Conservation (phyloP, 495 filamentous ascomycete genomes). For the Annulohypoxylon stygium region DNA sequence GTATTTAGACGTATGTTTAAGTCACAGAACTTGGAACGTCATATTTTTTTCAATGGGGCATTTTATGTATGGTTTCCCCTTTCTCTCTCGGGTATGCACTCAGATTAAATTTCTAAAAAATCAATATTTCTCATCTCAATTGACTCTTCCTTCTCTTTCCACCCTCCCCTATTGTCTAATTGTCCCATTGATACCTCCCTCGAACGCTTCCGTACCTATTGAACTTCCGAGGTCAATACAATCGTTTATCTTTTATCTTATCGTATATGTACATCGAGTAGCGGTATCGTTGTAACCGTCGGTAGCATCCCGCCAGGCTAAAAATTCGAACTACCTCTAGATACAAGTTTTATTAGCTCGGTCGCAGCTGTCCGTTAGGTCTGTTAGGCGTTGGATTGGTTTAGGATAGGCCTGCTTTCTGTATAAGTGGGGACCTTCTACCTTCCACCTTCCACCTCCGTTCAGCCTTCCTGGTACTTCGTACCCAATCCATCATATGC, state of each 20-base stretch:
- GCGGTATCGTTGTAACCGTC: constrained; percentile 19
- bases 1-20: constrained; percentile 27
- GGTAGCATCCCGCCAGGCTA: constrained; percentile 14
- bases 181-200: not conserved
- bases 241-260: not conserved
- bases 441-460: too few relatives aligned
- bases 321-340: constrained; percentile 17
- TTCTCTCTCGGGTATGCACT: constrained; percentile 4
- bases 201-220: not conserved
- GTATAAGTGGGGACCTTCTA: constrained; percentile 5
- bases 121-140: constrained; percentile 30
- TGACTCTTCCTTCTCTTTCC: constrained; percentile 9
- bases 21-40: constrained; percentile 12
- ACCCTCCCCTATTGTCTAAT: not conserved
- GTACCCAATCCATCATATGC: not conserved
- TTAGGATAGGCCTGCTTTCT: not conserved
- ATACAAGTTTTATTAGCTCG: constrained; percentile 1
- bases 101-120: constrained; percentile 17
- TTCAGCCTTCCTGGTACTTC: not conserved
- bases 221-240: not conserved
- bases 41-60: constrained; percentile 23
- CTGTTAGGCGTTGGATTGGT: not conserved
- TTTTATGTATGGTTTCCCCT: constrained; percentile 19
- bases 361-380: constrained; percentile 9
- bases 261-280: constrained; percentile 12